Base-by-base conservation (phyloP, 2,329 filamentous ascomycete species). In the Fusarium torulosum region DNA sequence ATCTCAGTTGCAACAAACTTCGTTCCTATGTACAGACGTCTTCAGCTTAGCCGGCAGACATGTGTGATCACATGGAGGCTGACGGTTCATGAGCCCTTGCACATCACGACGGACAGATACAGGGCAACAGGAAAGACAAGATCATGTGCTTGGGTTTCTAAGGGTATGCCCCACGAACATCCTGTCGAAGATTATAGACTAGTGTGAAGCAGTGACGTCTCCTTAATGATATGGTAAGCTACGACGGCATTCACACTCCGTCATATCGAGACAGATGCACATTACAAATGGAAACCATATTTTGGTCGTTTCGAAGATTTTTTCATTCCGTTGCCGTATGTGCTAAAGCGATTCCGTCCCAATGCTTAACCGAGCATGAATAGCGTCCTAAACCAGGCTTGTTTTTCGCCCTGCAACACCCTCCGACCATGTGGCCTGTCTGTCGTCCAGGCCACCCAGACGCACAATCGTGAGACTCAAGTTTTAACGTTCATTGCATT, bases 351-450 rank as follows among this genome's bases (percentile, higher is more conserved):
- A 73, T 76, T 77, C 74, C 75, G 73, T 78, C 74, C 77, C 71
- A 74, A 78, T 79, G 79, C 76, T 77, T 75, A 72, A 76, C 76
- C 75, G 75, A 79, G 76, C 77, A 79, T 78, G 73, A 78, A 78
- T 76, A 76, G 75, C 74, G 76, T 79, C 76, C 78, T 76, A 77
- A 74, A 72, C 70, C 72, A 76, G 76, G 77, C 76, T 61, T 74
- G 45, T 60, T 75, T 65, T 66, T 72, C 41, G 75, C 75, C 77
- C 73, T 75, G 46, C 72, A 76, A 73, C 75, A 75, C 71, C 75
- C 72, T 74, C 72, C 74, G 67, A 76, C 72, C 72, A 69, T 75
- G 71, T 74, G 75, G 75, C 73, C 72, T 68, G 73, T 78, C 74
- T 75, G 71, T 74, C 75, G 73, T 76, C 67, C 66, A 77, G 75